These are phyloP conservation scores for Cryptosporidium parvum DNA, from an alignment of 169 alveolate genomes.

Conservation along the genomic window DNA sequence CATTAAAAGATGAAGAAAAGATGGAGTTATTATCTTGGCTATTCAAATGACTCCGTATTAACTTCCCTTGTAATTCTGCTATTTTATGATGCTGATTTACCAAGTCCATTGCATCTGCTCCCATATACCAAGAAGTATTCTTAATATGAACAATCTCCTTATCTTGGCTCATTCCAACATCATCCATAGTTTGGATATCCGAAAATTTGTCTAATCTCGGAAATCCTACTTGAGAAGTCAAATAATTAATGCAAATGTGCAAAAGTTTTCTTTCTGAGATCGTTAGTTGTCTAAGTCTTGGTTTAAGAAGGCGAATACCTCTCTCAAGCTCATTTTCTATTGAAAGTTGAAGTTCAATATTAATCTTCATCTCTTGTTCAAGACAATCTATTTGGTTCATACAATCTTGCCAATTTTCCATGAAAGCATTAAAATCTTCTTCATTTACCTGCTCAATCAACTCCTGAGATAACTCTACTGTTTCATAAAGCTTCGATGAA, in stretches of 20 bases:
- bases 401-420: conserved; percentile 18
- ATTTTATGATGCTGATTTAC: conserved; percentile 52
- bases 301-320: conserved; percentile 39
- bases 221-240: conserved; percentile 68
- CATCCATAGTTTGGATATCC: not conserved
- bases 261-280: conserved; percentile 48
- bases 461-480: not conserved
- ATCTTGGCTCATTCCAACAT: not conserved
- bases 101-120: conserved; percentile 51
- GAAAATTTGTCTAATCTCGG: conserved; percentile 23
- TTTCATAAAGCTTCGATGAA: not conserved
- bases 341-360: conserved; percentile 42
- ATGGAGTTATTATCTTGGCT: not conserved
- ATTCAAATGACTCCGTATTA: conserved; percentile 12
- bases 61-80: conserved; percentile 62
- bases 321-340: conserved; percentile 53
- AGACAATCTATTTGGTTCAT: conserved; percentile 3
- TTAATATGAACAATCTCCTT: not conserved
- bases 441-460: not conserved
- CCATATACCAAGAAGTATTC: conserved; percentile 66
- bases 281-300: conserved; percentile 36
- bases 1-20: not conserved
- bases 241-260: conserved; percentile 33
- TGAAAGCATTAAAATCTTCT: conserved; percentile 26
- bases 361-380: conserved; percentile 43